Evolutionary conservation across 352 stramenopile species (phyloP).

Genomic region (Globisporangium irregulare): DNA sequence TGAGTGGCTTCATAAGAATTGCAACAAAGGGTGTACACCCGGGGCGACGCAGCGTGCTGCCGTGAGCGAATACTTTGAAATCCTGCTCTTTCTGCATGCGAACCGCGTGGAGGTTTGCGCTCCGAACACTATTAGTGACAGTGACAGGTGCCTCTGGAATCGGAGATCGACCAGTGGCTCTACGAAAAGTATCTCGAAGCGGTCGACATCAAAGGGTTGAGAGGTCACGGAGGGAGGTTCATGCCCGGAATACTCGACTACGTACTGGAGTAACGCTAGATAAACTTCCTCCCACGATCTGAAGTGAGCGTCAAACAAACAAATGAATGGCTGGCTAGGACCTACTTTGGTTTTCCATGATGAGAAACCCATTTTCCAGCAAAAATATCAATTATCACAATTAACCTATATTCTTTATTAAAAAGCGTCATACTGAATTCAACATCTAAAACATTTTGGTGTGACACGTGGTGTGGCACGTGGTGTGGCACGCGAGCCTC

Average conservation of each 20-base stretch:
- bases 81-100: not conserved
- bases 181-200: not conserved
- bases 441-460: not conserved
- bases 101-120: not conserved
- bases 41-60: not conserved
- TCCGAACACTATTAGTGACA: not conserved
- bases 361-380: not conserved
- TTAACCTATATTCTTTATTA: not conserved
- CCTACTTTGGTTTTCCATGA: not conserved
- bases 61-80: not conserved
- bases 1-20: constrained; percentile 6
- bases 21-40: not conserved
- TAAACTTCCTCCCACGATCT: not conserved
- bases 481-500: not conserved
- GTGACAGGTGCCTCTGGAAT: not conserved
- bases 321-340: not conserved
- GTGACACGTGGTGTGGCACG: not conserved
- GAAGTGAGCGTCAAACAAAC: not conserved
- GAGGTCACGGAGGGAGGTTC: not conserved
- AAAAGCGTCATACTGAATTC: not conserved
- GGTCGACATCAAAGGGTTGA: not conserved
- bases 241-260: not conserved
- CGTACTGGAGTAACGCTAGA: not conserved
- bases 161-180: not conserved
- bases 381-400: not conserved